Evolutionary conservation across 2,329 filamentous ascomycete species (phyloP).

Genomic region (Exophiala lecanii-corni): DNA sequence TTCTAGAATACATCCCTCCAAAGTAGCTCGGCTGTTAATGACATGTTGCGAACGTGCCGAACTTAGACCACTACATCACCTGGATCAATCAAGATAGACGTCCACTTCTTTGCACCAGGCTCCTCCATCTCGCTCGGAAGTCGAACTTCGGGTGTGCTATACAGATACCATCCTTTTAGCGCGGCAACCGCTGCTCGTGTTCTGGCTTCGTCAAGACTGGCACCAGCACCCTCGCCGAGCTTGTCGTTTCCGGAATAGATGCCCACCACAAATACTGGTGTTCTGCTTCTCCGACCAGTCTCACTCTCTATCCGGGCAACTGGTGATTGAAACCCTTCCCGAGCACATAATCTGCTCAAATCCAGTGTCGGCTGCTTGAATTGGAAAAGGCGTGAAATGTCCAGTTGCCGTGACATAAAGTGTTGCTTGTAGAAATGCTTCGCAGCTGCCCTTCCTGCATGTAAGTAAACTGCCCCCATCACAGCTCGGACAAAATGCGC

Average conservation of each 20-base stretch:
- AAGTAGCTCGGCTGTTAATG: too few relatives aligned
- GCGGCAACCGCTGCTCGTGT: constrained; percentile 76
- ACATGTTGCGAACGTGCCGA: constrained; percentile 3
- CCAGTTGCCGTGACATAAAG: constrained; percentile 72
- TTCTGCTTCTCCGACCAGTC: constrained; percentile 77
- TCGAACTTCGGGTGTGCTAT: constrained; percentile 67
- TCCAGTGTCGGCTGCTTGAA: constrained; percentile 83
- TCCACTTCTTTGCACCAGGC: constrained; percentile 59
- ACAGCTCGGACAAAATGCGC: constrained; percentile 77
- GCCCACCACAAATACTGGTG: constrained; percentile 88
- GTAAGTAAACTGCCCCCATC: constrained; percentile 78
- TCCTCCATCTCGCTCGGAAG: constrained; percentile 67
- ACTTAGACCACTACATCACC: constrained; percentile 60
- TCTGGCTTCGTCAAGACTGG: constrained; percentile 72
- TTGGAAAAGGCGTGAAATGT: constrained; percentile 72
- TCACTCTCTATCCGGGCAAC: constrained; percentile 84
- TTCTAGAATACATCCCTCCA: neutral
- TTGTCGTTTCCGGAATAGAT: constrained; percentile 89
- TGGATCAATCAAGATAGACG: constrained; percentile 63
- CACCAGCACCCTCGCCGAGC: constrained; percentile 81
- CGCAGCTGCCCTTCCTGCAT: constrained; percentile 71
- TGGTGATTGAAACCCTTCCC: constrained; percentile 84
- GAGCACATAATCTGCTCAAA: constrained; percentile 72
- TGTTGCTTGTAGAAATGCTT: constrained; percentile 81
- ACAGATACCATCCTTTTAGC: constrained; percentile 93